Evolutionary conservation across 1,284 basidiomycete genomes (phyloP), one percentile per base, ranked within the genome.

Genomic region (Ceratobasidium sp.): DNA sequence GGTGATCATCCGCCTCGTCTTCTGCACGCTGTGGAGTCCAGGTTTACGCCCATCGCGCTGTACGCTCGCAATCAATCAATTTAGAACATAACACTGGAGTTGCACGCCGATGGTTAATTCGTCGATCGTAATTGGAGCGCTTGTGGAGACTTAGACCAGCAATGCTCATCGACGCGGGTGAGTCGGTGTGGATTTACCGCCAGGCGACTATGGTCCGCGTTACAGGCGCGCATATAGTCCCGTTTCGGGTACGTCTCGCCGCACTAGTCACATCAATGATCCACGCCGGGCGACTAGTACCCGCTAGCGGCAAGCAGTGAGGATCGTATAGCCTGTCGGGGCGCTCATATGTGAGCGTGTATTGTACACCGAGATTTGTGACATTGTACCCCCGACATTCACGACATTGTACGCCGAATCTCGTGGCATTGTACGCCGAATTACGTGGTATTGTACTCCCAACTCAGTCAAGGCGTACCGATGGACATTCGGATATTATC

Each of bases 401-500:
- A n/a, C n/a, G n/a, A n/a, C n/a, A n/a, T n/a, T n/a, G n/a, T n/a
- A n/a, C n/a, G n/a, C n/a, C n/a, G n/a, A n/a, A n/a, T n/a, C n/a
- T n/a, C n/a, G n/a, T n/a, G n/a, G n/a, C n/a, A n/a, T n/a, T n/a
- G n/a, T n/a, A n/a, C n/a, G n/a, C n/a, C n/a, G n/a, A n/a, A n/a
- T n/a, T n/a, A 12, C 49, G 49, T 51, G 49, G 49, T 12, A 12
- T 51, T 51, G 49, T 51, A 15, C 12, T 12, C 49, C 49, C 49
- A 51, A 13, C 20, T 51, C 49, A 15, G 49, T 51, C 49, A 13
- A 51, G 44, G 23, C 28, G n/a, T 33, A 1, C 18, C 58, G 26
- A 42, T 44, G 61, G 61, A 64, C 61, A 64, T 64, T 64, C 61
- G 61, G 61, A n/a, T 44, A 64, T 44, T 64, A 64, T 64, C 61